phyloP scores from a whole-genome alignment of 1,284 basidiomycete species.

The Mrakiaceae sp. region DNA sequence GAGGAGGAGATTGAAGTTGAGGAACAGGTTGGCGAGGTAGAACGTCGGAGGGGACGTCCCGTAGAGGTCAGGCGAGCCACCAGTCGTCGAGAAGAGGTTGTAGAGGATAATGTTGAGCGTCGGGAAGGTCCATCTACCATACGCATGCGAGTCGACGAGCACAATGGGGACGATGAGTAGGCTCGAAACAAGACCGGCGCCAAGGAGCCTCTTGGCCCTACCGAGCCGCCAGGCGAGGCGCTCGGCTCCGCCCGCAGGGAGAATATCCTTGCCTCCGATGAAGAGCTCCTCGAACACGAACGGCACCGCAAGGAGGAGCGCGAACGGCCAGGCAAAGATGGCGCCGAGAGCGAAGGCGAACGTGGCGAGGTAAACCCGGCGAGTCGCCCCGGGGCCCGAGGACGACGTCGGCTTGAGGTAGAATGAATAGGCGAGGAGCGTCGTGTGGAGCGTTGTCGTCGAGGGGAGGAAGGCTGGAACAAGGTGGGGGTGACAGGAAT shows the following conservation, averaged over 20 bases:
- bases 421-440: slow-evolving; percentile 67
- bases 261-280: slow-evolving; percentile 57
- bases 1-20: slow-evolving; percentile 86
- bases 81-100: slow-evolving; percentile 61
- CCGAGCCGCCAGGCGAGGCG: slow-evolving; percentile 45
- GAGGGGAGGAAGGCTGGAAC: slow-evolving; percentile 80
- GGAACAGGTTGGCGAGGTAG: slow-evolving; percentile 71
- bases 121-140: slow-evolving; percentile 65
- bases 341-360: slow-evolving; percentile 68
- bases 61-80: slow-evolving; percentile 71
- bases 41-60: slow-evolving; percentile 79
- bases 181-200: slow-evolving; percentile 47
- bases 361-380: slow-evolving; percentile 46
- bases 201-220: slow-evolving; percentile 52
- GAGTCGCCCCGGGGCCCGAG: slow-evolving; percentile 45
- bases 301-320: slow-evolving; percentile 71
- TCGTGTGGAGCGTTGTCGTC: slow-evolving; percentile 87
- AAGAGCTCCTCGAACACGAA: slow-evolving; percentile 87
- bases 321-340: slow-evolving; percentile 93
- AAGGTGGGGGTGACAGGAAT: background rate
- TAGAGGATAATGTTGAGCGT: slow-evolving; percentile 91
- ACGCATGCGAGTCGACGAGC: slow-evolving; percentile 73
- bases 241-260: slow-evolving; percentile 40
- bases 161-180: slow-evolving; percentile 68
- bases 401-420: slow-evolving; percentile 58